These are phyloP conservation scores for Eutrema heterophyllum DNA, from an alignment of 345 rosid genomes.

Conservation along the genomic window DNA sequence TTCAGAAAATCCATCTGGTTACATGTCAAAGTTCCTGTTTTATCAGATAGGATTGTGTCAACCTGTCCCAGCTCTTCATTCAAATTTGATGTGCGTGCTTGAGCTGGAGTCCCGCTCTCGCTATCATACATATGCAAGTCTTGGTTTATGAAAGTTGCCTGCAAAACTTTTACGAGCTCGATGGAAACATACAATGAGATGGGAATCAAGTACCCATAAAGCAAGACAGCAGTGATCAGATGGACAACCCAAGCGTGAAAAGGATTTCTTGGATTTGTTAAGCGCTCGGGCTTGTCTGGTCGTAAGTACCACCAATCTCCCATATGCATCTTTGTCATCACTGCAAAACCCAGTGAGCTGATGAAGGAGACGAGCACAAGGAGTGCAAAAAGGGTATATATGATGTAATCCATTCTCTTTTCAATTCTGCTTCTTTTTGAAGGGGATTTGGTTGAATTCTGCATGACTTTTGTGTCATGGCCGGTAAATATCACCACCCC, in stretches of 20 bases:
- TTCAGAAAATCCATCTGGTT: conserved; percentile 75
- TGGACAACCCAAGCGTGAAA: conserved; percentile 42
- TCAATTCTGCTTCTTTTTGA: conserved; percentile 66
- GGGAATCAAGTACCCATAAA: conserved; percentile 74
- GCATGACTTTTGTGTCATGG: conserved; percentile 57
- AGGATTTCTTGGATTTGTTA: conserved; percentile 44
- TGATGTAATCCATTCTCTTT: conserved; percentile 60
- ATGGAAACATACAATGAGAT: conserved; percentile 75
- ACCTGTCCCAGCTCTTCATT: conserved; percentile 84
- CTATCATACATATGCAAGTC: conserved; percentile 62
- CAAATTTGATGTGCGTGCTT: conserved; percentile 69
- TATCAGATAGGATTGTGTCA: conserved; percentile 68
- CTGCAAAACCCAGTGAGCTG: conserved; percentile 41
- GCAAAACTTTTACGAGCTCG: conserved; percentile 66
- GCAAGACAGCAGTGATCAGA: conserved; percentile 48
- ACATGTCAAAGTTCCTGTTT: conserved; percentile 86
- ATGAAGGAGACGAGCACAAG: conserved; percentile 50
- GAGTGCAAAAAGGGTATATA: conserved; percentile 55
- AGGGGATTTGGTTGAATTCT: conserved; percentile 63
- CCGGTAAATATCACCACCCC: conserved; percentile 70
- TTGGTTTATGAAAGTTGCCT: conserved; percentile 61
- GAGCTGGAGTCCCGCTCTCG: conserved; percentile 47
- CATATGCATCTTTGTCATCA: conserved; percentile 42
- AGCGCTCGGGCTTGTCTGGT: conserved; percentile 29
- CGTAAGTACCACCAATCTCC: conserved; percentile 59